phyloP scores from a whole-genome alignment of 495 filamentous ascomycete species.

The Friedmanniomyces simplex region DNA sequence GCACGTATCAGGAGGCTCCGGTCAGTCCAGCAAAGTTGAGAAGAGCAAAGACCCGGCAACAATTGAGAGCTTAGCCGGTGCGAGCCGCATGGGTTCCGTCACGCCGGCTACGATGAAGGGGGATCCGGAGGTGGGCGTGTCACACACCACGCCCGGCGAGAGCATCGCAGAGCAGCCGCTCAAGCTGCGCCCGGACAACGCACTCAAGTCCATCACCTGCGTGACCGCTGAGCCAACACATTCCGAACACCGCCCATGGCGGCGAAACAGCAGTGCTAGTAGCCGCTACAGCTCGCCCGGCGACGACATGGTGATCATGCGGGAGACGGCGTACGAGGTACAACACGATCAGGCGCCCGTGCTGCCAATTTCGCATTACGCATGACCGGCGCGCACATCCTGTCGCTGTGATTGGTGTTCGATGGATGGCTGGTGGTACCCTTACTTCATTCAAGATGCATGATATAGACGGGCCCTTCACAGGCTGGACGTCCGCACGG shows the following conservation, averaged over 20 bases:
- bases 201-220: background rate
- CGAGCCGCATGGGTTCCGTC: background rate
- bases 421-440: background rate
- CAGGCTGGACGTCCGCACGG: background rate
- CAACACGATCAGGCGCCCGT: conserved; percentile 4
- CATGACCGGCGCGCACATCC: background rate
- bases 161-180: background rate
- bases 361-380: background rate
- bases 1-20: background rate
- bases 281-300: background rate
- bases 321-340: conserved; percentile 6
- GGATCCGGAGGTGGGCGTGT: background rate
- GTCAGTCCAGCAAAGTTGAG: background rate
- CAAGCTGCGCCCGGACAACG: conserved; percentile 1
- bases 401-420: no score
- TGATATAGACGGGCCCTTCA: background rate
- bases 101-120: background rate
- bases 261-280: background rate
- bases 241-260: background rate
- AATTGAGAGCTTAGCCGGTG: background rate
- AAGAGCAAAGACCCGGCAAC: background rate
- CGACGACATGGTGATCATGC: conserved; percentile 3
- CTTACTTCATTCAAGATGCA: background rate
- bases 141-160: background rate
- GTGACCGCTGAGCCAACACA: background rate